Percentiles rank a stretch among this genome's conserved stretches.
These are phyloP conservation scores for Globisporangium cylindrosporum DNA, from an alignment of 352 stramenopile species.

Conservation along the genomic window DNA sequence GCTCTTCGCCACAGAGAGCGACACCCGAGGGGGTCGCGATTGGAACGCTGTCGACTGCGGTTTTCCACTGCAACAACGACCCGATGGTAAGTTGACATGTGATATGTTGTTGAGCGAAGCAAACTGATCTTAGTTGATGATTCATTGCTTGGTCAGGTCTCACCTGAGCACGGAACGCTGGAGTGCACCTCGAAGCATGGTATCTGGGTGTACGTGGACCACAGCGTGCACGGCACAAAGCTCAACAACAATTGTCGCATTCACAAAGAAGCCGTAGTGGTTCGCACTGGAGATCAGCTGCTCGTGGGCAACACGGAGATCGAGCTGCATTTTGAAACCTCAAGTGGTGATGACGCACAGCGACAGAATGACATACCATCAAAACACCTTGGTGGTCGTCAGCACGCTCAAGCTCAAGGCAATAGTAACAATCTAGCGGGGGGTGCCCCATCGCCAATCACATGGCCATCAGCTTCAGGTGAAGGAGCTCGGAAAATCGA, in stretches of 20 bases:
- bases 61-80: conserved; percentile 25
- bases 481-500: not conserved
- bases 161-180: conserved; percentile 41
- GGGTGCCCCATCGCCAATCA: conserved; percentile 15
- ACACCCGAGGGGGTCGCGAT: conserved; percentile 23
- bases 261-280: conserved; percentile 48
- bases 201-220: conserved; percentile 79
- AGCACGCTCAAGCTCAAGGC: not conserved
- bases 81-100: conserved; percentile 10
- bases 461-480: not conserved
- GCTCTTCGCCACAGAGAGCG: conserved; percentile 3
- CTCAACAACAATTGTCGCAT: conserved; percentile 38
- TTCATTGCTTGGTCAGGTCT: conserved; percentile 3
- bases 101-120: not conserved
- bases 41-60: conserved; percentile 18
- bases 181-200: conserved; percentile 43
- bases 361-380: conserved; percentile 7
- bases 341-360: not conserved
- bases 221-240: conserved; percentile 48
- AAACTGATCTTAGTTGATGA: not conserved
- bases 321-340: conserved; percentile 29
- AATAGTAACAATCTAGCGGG: not conserved
- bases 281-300: conserved; percentile 55
- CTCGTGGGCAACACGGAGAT: conserved; percentile 57
- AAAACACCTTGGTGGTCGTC: conserved; percentile 9